Evolutionary conservation across 306 rosid species (phyloP).

Genomic region (Prunus salicina): DNA sequence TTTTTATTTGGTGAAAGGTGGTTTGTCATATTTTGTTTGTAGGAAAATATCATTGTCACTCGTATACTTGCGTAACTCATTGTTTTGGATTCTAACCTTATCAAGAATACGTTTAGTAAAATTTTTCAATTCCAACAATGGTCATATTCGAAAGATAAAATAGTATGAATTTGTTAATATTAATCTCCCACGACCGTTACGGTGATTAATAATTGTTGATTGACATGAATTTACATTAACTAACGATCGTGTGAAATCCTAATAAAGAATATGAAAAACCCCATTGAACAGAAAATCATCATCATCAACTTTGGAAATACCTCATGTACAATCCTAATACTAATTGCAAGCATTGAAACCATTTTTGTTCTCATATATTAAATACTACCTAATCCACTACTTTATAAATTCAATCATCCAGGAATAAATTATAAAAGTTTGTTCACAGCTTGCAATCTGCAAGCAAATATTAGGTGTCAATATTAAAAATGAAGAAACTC

Average conservation of each 20-base stretch:
- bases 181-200: background rate
- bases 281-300: background rate
- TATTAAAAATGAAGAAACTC: background rate
- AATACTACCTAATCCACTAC: background rate
- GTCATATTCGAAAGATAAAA: background rate
- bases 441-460: background rate
- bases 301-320: conserved; percentile 1
- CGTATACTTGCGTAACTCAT: background rate
- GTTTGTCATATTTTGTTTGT: background rate
- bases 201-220: too few relatives aligned
- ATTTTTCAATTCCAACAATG: background rate
- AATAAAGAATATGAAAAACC: background rate
- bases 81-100: background rate
- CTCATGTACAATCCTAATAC: background rate
- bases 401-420: conserved; percentile 10
- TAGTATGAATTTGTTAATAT: background rate
- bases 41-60: background rate
- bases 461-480: conserved; percentile 7
- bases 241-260: background rate
- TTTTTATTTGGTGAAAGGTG: background rate
- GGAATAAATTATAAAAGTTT: background rate
- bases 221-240: background rate
- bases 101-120: background rate
- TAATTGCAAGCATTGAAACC: background rate
- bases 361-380: background rate